Conservation (phyloP, 2,329 filamentous ascomycete species). For the Biscogniauxia sp. region DNA sequence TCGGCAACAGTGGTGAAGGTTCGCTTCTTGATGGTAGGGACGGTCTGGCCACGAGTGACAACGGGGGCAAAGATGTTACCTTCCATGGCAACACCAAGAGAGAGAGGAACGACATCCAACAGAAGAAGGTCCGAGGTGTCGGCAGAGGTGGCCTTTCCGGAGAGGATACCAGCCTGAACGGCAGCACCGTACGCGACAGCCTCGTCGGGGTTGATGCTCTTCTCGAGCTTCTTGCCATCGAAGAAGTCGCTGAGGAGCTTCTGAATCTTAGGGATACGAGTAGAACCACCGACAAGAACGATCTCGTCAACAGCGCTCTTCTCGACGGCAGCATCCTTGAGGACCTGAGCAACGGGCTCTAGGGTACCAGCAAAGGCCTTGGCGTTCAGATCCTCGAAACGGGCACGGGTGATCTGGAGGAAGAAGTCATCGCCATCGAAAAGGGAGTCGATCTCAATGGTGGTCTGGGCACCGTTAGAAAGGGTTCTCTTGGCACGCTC, state of each 20-base stretch:
- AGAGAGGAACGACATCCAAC: slow-evolving; percentile 93
- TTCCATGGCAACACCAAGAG: slow-evolving; percentile 98
- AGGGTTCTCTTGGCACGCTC: slow-evolving; percentile 99
- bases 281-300: slow-evolving; percentile 97
- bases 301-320: slow-evolving; percentile 97
- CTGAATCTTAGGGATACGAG: slow-evolving; percentile 98
- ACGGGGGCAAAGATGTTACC: slow-evolving; percentile 98
- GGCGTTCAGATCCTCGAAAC: slow-evolving; percentile 98
- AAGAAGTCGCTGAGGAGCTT: slow-evolving; percentile 99
- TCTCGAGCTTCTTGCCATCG: slow-evolving; percentile 99
- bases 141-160: slow-evolving; percentile 93
- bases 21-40: slow-evolving; percentile 78
- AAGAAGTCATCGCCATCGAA: slow-evolving; percentile 98
- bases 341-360: slow-evolving; percentile 92
- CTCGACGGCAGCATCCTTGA: slow-evolving; percentile 86
- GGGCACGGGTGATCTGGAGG: slow-evolving; percentile 93
- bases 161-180: slow-evolving; percentile 97
- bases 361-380: slow-evolving; percentile 93
- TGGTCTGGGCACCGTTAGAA: slow-evolving; percentile 95
- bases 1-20: slow-evolving; percentile 83
- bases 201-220: slow-evolving; percentile 99
- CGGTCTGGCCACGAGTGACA: slow-evolving; percentile 74
- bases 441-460: slow-evolving; percentile 97
- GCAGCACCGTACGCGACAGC: slow-evolving; percentile 98
- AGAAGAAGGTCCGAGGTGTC: slow-evolving; percentile 94